Conservation (phyloP, 768 basidiomycete species). For the Baorangia bicolor region DNA sequence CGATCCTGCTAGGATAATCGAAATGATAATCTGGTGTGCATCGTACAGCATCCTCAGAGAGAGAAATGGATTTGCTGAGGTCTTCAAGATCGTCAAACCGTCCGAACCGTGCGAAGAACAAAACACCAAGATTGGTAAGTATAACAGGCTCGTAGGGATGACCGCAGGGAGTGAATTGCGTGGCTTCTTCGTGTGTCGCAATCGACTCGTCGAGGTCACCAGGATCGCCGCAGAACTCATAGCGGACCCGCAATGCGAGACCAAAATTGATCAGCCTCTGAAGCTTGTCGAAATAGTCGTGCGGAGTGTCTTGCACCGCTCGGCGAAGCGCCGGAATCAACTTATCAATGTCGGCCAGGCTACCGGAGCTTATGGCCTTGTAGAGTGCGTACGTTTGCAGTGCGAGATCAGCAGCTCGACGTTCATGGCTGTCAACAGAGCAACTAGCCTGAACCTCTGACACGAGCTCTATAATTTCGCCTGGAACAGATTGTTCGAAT, state of each 20-base stretch:
- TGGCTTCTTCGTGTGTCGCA: background rate
- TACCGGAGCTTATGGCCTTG: background rate
- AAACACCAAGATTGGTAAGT: too few relatives aligned
- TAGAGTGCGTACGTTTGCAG: background rate
- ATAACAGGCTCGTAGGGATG: too few relatives aligned
- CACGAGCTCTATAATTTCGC: background rate
- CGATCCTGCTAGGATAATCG: too few relatives aligned
- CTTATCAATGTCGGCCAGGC: background rate
- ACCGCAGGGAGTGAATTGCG: background rate
- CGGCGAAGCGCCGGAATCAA: background rate
- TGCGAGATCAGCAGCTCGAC: background rate
- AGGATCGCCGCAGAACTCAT: background rate
- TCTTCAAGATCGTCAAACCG: too few relatives aligned
- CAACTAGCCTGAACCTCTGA: background rate
- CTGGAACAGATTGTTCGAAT: background rate
- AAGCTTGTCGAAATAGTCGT: slow-evolving; percentile 3
- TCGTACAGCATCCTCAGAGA: too few relatives aligned
- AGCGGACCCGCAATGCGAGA: slow-evolving; percentile 5
- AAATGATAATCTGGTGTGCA: too few relatives aligned
- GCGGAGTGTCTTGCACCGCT: background rate
- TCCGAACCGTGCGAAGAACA: too few relatives aligned
- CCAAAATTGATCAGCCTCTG: slow-evolving; percentile 13
- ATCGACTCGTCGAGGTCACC: slow-evolving; percentile 20
- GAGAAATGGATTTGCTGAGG: too few relatives aligned
- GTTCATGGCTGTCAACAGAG: background rate